phyloP scores from a whole-genome alignment of 306 rosid species.

The Quercus agrifolia region DNA sequence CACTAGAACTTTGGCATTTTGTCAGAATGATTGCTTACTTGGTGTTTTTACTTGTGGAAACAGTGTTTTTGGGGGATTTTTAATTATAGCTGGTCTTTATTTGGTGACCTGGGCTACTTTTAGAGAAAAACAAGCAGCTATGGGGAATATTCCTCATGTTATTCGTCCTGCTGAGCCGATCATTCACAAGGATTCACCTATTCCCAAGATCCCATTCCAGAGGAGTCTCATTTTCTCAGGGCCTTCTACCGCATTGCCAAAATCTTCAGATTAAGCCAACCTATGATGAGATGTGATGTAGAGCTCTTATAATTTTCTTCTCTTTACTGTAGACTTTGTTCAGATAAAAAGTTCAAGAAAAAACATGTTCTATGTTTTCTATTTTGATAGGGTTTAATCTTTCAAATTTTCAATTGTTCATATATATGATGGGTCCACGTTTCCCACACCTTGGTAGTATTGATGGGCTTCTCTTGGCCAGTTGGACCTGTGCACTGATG shows the following conservation, averaged over 20 bases:
- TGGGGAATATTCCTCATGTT: slow-evolving; percentile 28
- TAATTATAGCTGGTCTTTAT: slow-evolving; percentile 78
- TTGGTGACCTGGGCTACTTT: slow-evolving; percentile 78
- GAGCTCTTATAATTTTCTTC: slow-evolving; percentile 15
- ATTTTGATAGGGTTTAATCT: not conserved
- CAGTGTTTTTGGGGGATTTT: slow-evolving; percentile 83
- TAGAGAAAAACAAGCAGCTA: slow-evolving; percentile 48
- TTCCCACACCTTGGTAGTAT: not conserved
- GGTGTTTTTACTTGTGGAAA: slow-evolving; percentile 23
- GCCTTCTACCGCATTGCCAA: slow-evolving; percentile 29
- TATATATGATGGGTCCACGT: not conserved
- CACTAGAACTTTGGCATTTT: not conserved
- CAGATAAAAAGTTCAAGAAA: not conserved
- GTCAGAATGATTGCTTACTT: slow-evolving; percentile 20
- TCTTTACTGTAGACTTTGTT: not conserved
- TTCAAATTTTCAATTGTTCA: not conserved
- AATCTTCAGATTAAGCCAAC: slow-evolving; percentile 52
- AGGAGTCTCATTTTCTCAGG: slow-evolving; percentile 59
- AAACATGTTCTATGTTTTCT: not conserved
- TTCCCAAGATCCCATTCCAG: slow-evolving; percentile 37
- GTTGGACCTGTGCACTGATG: not conserved
- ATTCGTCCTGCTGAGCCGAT: slow-evolving; percentile 60
- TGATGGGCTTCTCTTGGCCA: not conserved
- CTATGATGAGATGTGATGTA: slow-evolving; percentile 17
- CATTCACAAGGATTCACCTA: slow-evolving; percentile 36